Conservation (phyloP, 352 stramenopile genomes). For the Phytophthora colocasiae region DNA sequence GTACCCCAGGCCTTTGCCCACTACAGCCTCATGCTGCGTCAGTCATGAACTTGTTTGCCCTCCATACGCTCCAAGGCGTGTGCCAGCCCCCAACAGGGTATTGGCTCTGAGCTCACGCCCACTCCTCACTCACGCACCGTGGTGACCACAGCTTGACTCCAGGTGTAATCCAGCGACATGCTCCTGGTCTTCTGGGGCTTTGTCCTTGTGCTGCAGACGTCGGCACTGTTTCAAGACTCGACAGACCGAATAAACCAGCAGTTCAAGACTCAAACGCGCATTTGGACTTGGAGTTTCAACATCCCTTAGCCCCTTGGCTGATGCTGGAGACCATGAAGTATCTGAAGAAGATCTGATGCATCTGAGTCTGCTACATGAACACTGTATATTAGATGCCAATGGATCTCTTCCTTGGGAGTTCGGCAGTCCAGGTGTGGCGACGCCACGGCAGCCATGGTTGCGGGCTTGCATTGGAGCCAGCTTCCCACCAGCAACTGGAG, state of each 20-base stretch:
- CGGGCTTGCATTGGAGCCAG: too few species aligned
- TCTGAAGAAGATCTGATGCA: slow-evolving; percentile 34
- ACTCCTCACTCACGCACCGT: too few species aligned
- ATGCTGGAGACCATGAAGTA: slow-evolving; percentile 23
- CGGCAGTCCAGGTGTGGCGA: slow-evolving; percentile 32
- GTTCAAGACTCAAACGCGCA: slow-evolving; percentile 7
- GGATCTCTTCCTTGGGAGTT: slow-evolving; percentile 39
- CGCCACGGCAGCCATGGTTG: too few species aligned
- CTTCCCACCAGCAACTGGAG: too few species aligned
- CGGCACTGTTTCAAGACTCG: slow-evolving; percentile 19
- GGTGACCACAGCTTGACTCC: too few species aligned
- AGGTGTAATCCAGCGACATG: too few species aligned
- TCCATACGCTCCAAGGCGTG: too few species aligned
- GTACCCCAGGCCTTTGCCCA: too few species aligned
- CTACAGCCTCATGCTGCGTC: too few species aligned
- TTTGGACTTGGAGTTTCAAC: slow-evolving; percentile 4
- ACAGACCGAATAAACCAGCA: slow-evolving; percentile 10
- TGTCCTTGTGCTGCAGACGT: slow-evolving; percentile 22
- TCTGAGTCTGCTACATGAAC: slow-evolving; percentile 43
- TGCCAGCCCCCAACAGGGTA: too few species aligned
- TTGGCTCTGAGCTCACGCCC: too few species aligned
- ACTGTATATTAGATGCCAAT: slow-evolving; percentile 30
- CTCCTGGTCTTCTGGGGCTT: slow-evolving; percentile 29
- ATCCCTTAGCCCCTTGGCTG: not conserved
- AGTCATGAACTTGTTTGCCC: too few species aligned